Base-by-base conservation (phyloP, 805 yeast species). In the Suhomyces pyralidae region DNA sequence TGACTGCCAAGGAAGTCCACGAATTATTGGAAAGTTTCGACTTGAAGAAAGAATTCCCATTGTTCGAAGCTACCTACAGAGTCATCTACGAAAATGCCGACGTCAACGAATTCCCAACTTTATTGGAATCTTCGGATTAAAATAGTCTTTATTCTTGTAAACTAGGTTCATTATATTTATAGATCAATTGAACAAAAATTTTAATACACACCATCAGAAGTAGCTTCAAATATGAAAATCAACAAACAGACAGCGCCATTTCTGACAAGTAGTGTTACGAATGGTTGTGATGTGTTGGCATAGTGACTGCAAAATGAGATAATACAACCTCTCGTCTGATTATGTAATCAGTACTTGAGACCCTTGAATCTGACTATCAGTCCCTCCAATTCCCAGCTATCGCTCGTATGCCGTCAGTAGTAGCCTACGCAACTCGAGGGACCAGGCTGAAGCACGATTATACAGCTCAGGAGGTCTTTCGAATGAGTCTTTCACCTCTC, bases 1-100 rank as follows among this genome's bases (percentile, higher is more conserved):
- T 88, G 65, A 94, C 99, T 40, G 81, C 92, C 52, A 83, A 82
- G 67, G 99, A 94, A 78, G 97, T 94, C 45, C 88, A 90, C 71
- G 96, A 88, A 63, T 83, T 91, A 69, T 80, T 90, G 66, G 76
- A 69, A 40, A 78, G 77, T 57, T 78, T 77, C 64, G 70, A 74
- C 51, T 72, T 79, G 66, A 65, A 76, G 54, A 77, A 76, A 48
- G 94, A 91, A 58, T 93, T 87, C 82, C 98, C 98, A 57, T 78
- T 87, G 56, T 83, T 87, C 62, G 82, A 79, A 58, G 85, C 88
- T 45, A 91, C 96, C 48, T 91, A 91, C 73, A 85, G 83, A 65
- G 89, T 93, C 61, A 82, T 90, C 52, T 90, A 83, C 71, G 90
- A 89, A 55, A 80, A 81, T 53, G 84, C 84, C 60, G 79, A 84